Evolutionary conservation across 1,284 basidiomycete species (phyloP), one percentile per base, ranked within the genome.

Genomic region (Trametes versicolor): DNA sequence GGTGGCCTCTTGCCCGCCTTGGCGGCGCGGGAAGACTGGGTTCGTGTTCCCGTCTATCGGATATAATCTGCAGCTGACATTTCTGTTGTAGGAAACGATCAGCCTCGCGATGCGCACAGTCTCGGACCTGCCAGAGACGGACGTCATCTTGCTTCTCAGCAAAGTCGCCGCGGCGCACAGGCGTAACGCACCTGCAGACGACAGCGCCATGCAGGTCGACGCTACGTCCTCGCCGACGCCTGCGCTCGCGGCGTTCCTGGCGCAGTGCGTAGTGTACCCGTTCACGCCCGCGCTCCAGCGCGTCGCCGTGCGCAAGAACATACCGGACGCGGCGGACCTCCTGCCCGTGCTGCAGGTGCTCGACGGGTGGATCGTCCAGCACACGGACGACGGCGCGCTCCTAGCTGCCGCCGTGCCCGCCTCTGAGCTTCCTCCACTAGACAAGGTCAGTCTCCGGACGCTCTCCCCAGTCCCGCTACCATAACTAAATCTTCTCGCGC

Each of bases 21-120:
- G 43, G 77, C 81, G 49, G 73, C 79, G 58, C 82, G 81, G 62
- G 79, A 81, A 51, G 92, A 93, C 71, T 93, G 91, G 91, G 91
- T 92, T 73, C 63, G 85, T 74, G 25, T 19, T 19, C 43, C 19
- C 17, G 17, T 48, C 39, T 15, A 13, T 8, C 32, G 9, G 6
- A 8, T n/a, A 25, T 4, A 4, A 48, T 12, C 39, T 17, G 32
- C 23, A 19, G 47, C 48, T 50, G 53, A 45, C 21, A 49, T 34
- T 2, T 17, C 19, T 27, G 27, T 56, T 17, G 12, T 62, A 93
- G 91, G 79, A 81, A 73, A 85, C 86, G 2, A 79, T 90, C 45
- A 71, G 82, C 55, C 71, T 86, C 13, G 83, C 89, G 21, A 74
- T 93, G 54, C 75, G 77, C 2, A 78, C 73, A 1, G 86, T 93